phyloP scores from a whole-genome alignment of 129 eudicot species.

The Helianthus tuberosus region DNA sequence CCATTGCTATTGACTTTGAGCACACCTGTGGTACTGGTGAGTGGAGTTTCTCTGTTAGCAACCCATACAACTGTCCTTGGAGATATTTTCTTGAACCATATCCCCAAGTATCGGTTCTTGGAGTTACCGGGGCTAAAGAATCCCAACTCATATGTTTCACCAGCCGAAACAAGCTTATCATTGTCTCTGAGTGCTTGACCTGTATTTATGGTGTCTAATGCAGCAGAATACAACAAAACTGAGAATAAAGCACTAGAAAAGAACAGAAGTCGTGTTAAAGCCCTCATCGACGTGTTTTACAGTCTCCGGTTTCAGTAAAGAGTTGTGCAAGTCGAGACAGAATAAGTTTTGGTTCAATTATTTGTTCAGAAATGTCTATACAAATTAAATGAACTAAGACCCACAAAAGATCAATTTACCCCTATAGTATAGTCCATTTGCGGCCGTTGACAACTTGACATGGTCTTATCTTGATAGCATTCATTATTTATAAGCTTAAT shows the following conservation, averaged over 20 bases:
- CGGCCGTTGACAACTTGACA: background rate
- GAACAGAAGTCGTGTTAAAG: background rate
- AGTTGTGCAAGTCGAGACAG: background rate
- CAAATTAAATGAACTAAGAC: background rate
- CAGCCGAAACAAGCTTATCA: constrained; percentile 21
- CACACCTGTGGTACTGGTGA: constrained; percentile 6
- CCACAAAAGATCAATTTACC: background rate
- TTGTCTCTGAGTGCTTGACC: constrained; percentile 8
- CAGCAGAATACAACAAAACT: background rate
- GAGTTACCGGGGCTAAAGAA: constrained; percentile 36
- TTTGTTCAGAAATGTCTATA: background rate
- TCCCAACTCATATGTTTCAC: constrained; percentile 25
- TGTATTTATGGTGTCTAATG: constrained; percentile 19
- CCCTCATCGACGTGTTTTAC: background rate
- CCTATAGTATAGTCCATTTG: background rate
- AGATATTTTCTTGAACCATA: constrained; percentile 42
- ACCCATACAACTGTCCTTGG: constrained; percentile 37
- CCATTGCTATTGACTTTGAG: constrained; percentile 10
- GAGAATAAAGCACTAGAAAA: background rate
- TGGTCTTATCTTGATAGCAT: constrained; percentile 14
- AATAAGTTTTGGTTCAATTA: background rate
- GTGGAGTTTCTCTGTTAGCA: constrained; percentile 22
- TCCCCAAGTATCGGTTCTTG: constrained; percentile 38
- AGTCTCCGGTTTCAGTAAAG: background rate
- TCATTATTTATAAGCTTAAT: too few species aligned